Conservation (phyloP, 2,329 filamentous ascomycete genomes). For the Zasmidium cellare region DNA sequence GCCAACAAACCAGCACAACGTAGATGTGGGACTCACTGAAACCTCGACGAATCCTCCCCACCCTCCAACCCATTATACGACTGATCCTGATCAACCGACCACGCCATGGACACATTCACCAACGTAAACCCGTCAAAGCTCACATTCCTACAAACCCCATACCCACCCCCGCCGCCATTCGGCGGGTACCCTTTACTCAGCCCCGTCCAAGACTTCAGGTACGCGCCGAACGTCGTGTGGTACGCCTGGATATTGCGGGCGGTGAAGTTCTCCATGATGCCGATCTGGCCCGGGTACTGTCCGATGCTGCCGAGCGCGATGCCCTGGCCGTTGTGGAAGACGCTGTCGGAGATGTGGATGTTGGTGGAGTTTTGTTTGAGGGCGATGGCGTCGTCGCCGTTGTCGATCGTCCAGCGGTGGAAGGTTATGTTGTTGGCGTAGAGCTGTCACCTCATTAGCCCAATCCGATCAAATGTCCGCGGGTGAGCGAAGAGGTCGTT, state of each 20-base stretch:
- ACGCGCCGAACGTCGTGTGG: slow-evolving; percentile 5
- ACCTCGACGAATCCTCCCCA: background rate
- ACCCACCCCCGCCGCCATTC: slow-evolving; percentile 58
- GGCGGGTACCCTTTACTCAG: slow-evolving; percentile 48
- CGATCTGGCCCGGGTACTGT: slow-evolving; percentile 31
- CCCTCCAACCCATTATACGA: background rate
- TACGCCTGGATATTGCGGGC: slow-evolving; percentile 44
- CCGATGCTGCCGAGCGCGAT: slow-evolving; percentile 50
- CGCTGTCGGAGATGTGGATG: slow-evolving; percentile 50
- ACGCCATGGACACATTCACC: background rate
- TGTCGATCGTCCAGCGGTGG: slow-evolving; percentile 50
- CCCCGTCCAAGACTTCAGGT: slow-evolving; percentile 59
- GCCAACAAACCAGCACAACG: no score
- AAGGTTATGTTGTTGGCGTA: slow-evolving; percentile 53
- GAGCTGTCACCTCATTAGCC: background rate
- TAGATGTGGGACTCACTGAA: background rate
- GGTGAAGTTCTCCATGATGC: slow-evolving; percentile 51
- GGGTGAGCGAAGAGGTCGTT: no score
- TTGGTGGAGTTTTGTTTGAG: slow-evolving; percentile 51
- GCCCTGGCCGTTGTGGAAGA: slow-evolving; percentile 51
- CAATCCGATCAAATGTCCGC: no score
- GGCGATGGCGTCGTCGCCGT: slow-evolving; percentile 56
- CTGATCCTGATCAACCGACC: background rate
- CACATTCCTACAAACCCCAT: background rate
- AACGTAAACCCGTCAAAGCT: background rate